Evolutionary conservation across 495 filamentous ascomycete genomes (phyloP).

Genomic region (Durotheca rogersii): DNA sequence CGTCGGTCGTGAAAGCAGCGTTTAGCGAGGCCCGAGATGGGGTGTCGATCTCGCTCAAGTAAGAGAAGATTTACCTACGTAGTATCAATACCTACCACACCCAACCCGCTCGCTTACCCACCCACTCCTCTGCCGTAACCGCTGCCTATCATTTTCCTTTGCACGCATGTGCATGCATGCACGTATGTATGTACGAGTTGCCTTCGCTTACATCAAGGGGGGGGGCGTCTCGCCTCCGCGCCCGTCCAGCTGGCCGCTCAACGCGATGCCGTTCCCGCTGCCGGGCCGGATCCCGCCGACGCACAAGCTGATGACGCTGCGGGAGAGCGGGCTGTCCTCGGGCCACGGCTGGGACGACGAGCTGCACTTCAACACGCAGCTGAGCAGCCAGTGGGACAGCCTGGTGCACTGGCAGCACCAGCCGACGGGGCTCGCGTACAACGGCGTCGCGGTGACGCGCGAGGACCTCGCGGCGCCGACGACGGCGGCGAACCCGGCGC

Average conservation of each 20-base stretch:
- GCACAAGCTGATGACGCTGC: constrained; percentile 52
- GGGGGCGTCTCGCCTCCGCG: no score
- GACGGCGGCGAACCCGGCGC: constrained; percentile 34
- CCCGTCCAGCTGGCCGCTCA: constrained; percentile 46
- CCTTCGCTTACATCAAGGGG: no score
- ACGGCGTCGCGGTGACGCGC: constrained; percentile 45
- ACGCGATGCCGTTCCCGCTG: constrained; percentile 47
- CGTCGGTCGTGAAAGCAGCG: constrained; percentile 53
- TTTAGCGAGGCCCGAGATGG: constrained; percentile 54
- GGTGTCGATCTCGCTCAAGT: constrained; percentile 62
- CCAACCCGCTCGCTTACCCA: no score
- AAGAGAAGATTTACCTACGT: constrained; percentile 3
- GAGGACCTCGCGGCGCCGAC: constrained; percentile 26
- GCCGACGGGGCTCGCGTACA: constrained; percentile 53
- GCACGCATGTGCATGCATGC: no score
- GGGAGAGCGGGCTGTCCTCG: constrained; percentile 37
- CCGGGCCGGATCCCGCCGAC: constrained; percentile 54
- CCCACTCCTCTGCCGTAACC: no score
- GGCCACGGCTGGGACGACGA: constrained; percentile 49
- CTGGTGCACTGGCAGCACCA: constrained; percentile 62
- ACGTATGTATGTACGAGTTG: no score
- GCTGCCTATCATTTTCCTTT: no score
- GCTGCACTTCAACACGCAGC: constrained; percentile 74
- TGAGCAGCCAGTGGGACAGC: constrained; percentile 77
- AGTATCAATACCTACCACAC: no score